Evolutionary conservation across 495 filamentous ascomycete species (phyloP), one percentile per base, ranked within the genome.

Genomic region (Rusavskia elegans): DNA sequence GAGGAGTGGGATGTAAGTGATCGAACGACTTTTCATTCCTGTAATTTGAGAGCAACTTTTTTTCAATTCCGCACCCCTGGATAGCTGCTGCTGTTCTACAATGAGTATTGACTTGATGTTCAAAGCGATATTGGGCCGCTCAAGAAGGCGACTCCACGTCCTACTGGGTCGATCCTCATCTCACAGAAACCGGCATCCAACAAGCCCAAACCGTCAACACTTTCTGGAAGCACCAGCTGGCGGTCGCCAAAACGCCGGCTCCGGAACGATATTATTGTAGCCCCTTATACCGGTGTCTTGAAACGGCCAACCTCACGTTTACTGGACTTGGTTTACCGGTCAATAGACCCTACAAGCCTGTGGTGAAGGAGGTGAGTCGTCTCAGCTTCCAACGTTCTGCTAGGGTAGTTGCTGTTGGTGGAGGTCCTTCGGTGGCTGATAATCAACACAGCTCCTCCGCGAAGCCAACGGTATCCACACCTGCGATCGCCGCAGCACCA

Each of bases 391-490:
- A n/a, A n/a, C n/a, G n/a, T n/a, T n/a, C n/a, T n/a, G n/a, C 8
- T 19, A 30, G 29, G 48, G 23, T 29, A 49, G 30, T 13, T 30
- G 19, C 5, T 14, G 11, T 42, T 42, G n/a, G n/a, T n/a, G n/a
- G n/a, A n/a, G n/a, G n/a, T n/a, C n/a, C n/a, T n/a, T n/a, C n/a
- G n/a, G n/a, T n/a, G 23, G 16, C 41, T 9, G 19, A 45, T 2
- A 25, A 11, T 16, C 16, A n/a, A 45, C 36, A 5, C 17, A 52
- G 59, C 63, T 78, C 11, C 65, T 92, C 52, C 76, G 87, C 42
- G 87, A 94, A 60, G 70, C 72, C 2, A 77, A 87, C 50, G 78
- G 80, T 32, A 68, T 82, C 38, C 87, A 92, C 61, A 92, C 87
- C 6, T 94, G 87, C 63, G 86, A 94, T 62, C 75, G 80, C 17